Conservation (phyloP, 495 filamentous ascomycete species). For the Daldinia vernicosa region DNA sequence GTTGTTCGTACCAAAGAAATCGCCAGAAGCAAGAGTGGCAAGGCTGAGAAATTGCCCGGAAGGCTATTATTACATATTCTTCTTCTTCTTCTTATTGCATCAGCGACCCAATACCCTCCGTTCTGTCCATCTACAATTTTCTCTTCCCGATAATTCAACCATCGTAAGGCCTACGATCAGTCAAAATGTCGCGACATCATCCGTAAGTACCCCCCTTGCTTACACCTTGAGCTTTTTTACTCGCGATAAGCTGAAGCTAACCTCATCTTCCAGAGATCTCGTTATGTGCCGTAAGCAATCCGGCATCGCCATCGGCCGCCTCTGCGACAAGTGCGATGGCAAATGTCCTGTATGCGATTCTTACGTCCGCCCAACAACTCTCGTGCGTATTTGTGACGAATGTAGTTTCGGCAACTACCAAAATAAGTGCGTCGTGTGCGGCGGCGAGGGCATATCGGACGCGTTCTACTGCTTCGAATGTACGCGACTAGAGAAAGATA, state of each 20-base stretch:
- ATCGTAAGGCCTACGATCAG: conserved; percentile 18
- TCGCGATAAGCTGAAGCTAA: conserved; percentile 47
- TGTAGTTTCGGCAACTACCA: conserved; percentile 99
- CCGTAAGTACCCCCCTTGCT: conserved; percentile 63
- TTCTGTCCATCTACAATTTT: neutral
- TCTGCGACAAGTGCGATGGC: conserved; percentile 99
- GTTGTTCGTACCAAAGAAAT: conserved; percentile 29
- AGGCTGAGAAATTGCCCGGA: conserved; percentile 48
- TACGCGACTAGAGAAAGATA: conserved; percentile 94
- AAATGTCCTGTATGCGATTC: conserved; percentile 99
- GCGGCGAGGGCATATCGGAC: conserved; percentile 97
- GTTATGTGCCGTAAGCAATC: conserved; percentile 99
- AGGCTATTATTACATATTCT: conserved; percentile 26
- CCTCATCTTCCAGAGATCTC: conserved; percentile 72
- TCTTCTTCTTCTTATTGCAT: neutral
- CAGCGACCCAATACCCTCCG: neutral
- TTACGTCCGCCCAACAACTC: conserved; percentile 96
- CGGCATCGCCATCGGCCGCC: conserved; percentile 96
- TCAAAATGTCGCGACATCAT: conserved; percentile 77
- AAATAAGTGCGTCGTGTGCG: conserved; percentile 99
- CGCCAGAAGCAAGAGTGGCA: conserved; percentile 42
- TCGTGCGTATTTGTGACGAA: conserved; percentile 98
- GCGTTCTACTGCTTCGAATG: conserved; percentile 99
- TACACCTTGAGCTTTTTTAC: conserved; percentile 47
- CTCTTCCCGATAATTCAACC: conserved; percentile 15